Evolutionary conservation across 805 yeast genomes (phyloP), one percentile per base, ranked within the genome.

Genomic region (Yarrowia sp.): DNA sequence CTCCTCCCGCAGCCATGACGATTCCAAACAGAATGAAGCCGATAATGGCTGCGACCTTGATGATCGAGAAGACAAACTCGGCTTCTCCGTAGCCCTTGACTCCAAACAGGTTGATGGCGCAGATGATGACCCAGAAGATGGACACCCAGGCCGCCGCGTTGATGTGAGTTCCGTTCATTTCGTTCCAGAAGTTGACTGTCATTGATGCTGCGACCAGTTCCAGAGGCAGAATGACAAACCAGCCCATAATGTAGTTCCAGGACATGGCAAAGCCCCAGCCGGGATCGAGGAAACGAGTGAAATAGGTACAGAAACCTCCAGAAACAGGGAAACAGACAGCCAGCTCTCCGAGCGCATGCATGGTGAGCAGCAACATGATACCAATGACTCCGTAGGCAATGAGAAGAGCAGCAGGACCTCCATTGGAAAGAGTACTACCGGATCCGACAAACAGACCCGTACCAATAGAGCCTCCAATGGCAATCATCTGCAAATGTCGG

Each of bases 391-490:
- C 72, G 70, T 80, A 85, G 40, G 84, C 82, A 53, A 85, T 73
- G 39, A 85, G 74, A 68, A 85, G 76, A 8, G 86, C 82, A 5
- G 81, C 85, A 14, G 86, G 85, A 7, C 86, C 86, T 65, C 85
- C 85, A 17, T 69, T 73, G 40, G 76, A 73, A 49, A 85, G 77
- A 10, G 86, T 79, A 34, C 77, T 73, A 60, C 86, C 86, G 0
- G 84, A 78, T 47, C 85, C 82, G 39, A 85, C 75, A 71, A 84
- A 85, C 39, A 86, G 76, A 70, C 88, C 88, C 30, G 93, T 88
- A 72, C 96, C 96, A 69, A 90, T 87, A 67, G 93, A 88, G 63
- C 93, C 91, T 68, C 92, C 92, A 68, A 90, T 80, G 39, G 94
- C 90, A 74, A 90, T 87, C 85, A 89, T 85, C 71, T 77, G 77